A percentile compares a stretch with the other conserved stretches of the same genome.
Evolutionary conservation across 495 filamentous ascomycete genomes (phyloP).

Genomic region (Aspergillus mulundensis): DNA sequence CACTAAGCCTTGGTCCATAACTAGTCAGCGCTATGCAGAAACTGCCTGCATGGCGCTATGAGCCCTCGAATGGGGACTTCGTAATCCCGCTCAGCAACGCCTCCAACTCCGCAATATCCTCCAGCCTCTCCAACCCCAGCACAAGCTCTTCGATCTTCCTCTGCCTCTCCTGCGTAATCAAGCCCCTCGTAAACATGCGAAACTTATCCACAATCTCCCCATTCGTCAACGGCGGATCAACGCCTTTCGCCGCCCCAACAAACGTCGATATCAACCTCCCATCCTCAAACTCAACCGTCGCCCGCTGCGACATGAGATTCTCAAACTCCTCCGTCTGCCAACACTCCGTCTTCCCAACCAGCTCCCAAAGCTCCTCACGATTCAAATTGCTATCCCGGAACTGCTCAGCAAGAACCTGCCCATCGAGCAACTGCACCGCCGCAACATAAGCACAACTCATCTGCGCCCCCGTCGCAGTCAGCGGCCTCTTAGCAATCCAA

Average conservation of each 20-base stretch:
- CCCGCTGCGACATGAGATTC: background rate
- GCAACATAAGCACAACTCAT: constrained; percentile 42
- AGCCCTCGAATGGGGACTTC: background rate
- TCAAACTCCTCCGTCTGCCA: constrained; percentile 19
- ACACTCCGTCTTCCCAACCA: constrained; percentile 36
- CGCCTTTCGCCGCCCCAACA: constrained; percentile 21
- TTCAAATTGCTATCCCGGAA: constrained; percentile 32
- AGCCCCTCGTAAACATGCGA: constrained; percentile 20
- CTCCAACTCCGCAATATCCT: background rate
- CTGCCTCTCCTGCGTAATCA: constrained; percentile 21
- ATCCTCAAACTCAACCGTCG: constrained; percentile 6
- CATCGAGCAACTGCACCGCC: constrained; percentile 38
- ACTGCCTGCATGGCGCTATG: no score
- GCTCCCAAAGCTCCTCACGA: constrained; percentile 34
- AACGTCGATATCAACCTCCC: constrained; percentile 14
- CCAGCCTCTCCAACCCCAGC: constrained; percentile 3
- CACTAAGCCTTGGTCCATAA: no score
- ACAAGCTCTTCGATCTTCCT: constrained; percentile 30
- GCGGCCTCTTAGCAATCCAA: constrained; percentile 31
- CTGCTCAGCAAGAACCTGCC: constrained; percentile 29
- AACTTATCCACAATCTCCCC: constrained; percentile 35
- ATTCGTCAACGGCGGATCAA: constrained; percentile 28
- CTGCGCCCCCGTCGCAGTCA: constrained; percentile 37
- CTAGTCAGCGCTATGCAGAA: no score
- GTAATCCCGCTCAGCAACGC: background rate